Evolutionary conservation across 768 basidiomycete genomes (phyloP).

Genomic region (Austroboletus festivus): DNA sequence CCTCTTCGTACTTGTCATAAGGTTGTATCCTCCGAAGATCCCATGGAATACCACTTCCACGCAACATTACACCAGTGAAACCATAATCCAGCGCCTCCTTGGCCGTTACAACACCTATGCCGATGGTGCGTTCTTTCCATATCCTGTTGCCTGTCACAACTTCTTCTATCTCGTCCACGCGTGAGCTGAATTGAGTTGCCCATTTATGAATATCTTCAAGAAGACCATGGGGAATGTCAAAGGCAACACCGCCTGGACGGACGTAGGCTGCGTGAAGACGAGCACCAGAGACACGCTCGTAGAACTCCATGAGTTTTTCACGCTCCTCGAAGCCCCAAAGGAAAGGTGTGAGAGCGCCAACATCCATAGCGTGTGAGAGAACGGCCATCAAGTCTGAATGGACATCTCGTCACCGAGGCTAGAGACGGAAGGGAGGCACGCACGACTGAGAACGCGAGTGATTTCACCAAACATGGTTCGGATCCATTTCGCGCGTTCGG

Average conservation of each 20-base stretch:
- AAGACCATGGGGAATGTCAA: slow-evolving; percentile 97
- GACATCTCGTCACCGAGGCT: not conserved
- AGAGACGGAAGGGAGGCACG: slow-evolving; percentile 26
- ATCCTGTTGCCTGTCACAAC: slow-evolving; percentile 97
- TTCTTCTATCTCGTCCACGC: slow-evolving; percentile 97
- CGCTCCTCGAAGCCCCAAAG: slow-evolving; percentile 99
- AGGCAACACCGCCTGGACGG: slow-evolving; percentile 95
- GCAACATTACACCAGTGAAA: slow-evolving; percentile 96
- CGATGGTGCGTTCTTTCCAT: slow-evolving; percentile 94
- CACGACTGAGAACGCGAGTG: slow-evolving; percentile 91
- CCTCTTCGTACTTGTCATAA: slow-evolving; percentile 96
- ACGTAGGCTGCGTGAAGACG: slow-evolving; percentile 98
- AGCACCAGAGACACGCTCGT: slow-evolving; percentile 97
- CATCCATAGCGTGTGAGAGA: slow-evolving; percentile 94
- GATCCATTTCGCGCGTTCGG: slow-evolving; percentile 97
- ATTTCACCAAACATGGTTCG: slow-evolving; percentile 96
- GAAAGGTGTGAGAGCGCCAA: slow-evolving; percentile 97
- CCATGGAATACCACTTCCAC: slow-evolving; percentile 93
- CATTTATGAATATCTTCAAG: slow-evolving; percentile 97
- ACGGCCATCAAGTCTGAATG: slow-evolving; percentile 88
- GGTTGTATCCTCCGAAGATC: slow-evolving; percentile 89
- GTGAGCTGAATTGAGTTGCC: slow-evolving; percentile 89
- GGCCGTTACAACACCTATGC: slow-evolving; percentile 86
- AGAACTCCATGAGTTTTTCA: slow-evolving; percentile 99
- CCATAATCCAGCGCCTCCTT: slow-evolving; percentile 89